Evolutionary conservation across 163 green algal genomes (phyloP).

Genomic region (Chlamydomonas reinhardtii): DNA sequence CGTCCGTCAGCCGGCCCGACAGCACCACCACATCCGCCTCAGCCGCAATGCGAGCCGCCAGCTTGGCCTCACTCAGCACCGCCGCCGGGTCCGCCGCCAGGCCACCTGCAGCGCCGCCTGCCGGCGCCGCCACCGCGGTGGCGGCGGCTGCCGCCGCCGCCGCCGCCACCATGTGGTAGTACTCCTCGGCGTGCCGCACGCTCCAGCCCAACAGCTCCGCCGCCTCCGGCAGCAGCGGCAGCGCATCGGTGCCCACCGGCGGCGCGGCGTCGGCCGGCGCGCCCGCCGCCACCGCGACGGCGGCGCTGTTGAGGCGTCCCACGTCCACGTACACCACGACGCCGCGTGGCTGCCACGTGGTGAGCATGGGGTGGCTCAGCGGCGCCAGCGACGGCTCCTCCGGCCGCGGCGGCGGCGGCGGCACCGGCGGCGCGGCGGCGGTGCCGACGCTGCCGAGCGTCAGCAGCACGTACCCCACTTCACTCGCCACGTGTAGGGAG

Average conservation of each 20-base stretch:
- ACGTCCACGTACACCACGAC: constrained; percentile 42
- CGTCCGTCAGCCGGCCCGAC: constrained; percentile 27
- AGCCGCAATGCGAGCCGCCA: constrained; percentile 38
- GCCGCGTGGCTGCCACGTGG: constrained; percentile 25
- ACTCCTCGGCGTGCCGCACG: constrained; percentile 31
- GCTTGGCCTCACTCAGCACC: constrained; percentile 46
- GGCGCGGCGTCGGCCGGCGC: background rate
- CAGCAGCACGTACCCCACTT: constrained; percentile 1
- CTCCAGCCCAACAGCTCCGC: constrained; percentile 38
- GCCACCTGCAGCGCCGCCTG: background rate
- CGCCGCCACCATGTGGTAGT: background rate
- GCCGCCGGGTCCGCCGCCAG: constrained; percentile 21
- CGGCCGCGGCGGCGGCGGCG: background rate
- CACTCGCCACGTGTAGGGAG: constrained; percentile 21
- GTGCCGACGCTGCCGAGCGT: constrained; percentile 1
- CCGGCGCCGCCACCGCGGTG: background rate
- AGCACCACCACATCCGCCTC: constrained; percentile 35
- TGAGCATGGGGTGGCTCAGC: constrained; percentile 11
- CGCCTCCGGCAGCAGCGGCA: constrained; percentile 34
- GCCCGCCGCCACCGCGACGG: background rate
- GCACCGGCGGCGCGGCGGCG: background rate
- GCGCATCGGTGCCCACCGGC: constrained; percentile 18
- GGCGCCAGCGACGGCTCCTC: constrained; percentile 34
- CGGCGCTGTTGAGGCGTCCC: background rate
- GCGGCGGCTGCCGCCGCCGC: background rate